Percentiles rank a stretch among this genome's conserved stretches.
Evolutionary conservation across 805 yeast species (phyloP).

Genomic region (Lachancea sp.): DNA sequence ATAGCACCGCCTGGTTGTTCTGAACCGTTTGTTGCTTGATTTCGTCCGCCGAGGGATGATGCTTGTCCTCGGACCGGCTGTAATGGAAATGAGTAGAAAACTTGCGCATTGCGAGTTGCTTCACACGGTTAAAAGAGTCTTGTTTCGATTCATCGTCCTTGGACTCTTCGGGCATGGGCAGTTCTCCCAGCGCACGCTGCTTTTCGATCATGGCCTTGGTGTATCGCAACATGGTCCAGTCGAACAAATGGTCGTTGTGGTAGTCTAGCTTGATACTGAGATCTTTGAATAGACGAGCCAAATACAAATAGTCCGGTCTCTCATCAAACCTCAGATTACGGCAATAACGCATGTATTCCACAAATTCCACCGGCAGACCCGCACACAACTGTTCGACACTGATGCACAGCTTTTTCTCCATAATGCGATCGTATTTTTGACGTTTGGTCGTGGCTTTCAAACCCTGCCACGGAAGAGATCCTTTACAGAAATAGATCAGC

Average conservation of each 20-base stretch:
- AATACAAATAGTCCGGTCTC: conserved; percentile 87
- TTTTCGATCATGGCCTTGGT: conserved; percentile 34
- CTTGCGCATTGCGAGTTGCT: conserved; percentile 31
- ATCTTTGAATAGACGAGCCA: conserved; percentile 85
- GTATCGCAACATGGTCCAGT: conserved; percentile 71
- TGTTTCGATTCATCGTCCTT: conserved; percentile 19
- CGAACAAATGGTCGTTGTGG: conserved; percentile 89
- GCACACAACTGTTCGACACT: conserved; percentile 79
- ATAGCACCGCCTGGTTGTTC: conserved; percentile 24
- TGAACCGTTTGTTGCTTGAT: conserved; percentile 28
- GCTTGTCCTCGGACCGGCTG: conserved; percentile 25
- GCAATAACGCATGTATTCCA: conserved; percentile 80
- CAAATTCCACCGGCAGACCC: conserved; percentile 88
- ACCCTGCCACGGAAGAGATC: conserved; percentile 98
- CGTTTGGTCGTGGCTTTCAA: conserved; percentile 93
- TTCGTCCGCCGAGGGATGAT: conserved; percentile 32
- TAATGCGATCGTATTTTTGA: conserved; percentile 92
- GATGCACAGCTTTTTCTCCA: conserved; percentile 91
- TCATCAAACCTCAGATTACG: conserved; percentile 91
- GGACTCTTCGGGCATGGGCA: conserved; percentile 7
- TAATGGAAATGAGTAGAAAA: conserved; percentile 35
- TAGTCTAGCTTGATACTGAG: conserved; percentile 82
- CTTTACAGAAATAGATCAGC: conserved; percentile 87
- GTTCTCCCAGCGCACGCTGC: conserved; percentile 19
- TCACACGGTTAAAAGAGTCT: conserved; percentile 31